A percentile compares a stretch with the other conserved stretches of the same genome.
phyloP scores from a whole-genome alignment of 2,329 filamentous ascomycete species.

The Talaromyces albobiverticillius region DNA sequence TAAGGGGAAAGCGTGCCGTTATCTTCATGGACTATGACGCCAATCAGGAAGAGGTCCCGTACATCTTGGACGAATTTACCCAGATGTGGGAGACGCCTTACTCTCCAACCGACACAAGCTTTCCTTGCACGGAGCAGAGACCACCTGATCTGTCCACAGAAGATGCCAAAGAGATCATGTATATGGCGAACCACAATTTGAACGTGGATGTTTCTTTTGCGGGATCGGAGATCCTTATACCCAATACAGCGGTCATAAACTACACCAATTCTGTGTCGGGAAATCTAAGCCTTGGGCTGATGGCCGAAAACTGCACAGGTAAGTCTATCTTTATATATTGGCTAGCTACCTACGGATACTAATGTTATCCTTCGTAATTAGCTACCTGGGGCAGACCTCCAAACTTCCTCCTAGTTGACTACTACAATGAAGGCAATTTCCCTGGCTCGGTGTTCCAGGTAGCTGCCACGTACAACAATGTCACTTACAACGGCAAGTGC shows the following conservation, averaged over 20 bases:
- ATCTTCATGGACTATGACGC: conserved; percentile 84
- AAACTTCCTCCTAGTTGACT: conserved; percentile 79
- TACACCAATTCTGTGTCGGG: conserved; percentile 67
- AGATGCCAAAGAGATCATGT: conserved; percentile 62
- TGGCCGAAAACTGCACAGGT: conserved; percentile 61
- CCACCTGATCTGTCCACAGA: conserved; percentile 62
- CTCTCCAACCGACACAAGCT: conserved; percentile 64
- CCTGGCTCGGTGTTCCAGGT: conserved; percentile 75
- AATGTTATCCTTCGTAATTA: conserved; percentile 25
- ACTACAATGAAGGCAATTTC: conserved; percentile 70
- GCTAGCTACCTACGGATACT: neutral
- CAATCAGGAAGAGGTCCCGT: conserved; percentile 74
- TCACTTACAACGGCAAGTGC: conserved; percentile 58
- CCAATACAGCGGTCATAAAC: conserved; percentile 67
- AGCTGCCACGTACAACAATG: conserved; percentile 67
- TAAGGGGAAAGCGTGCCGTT: conserved; percentile 67
- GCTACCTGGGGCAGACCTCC: conserved; percentile 64
- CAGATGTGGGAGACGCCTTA: conserved; percentile 93
- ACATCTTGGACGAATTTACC: conserved; percentile 81
- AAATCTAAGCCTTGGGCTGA: conserved; percentile 63
- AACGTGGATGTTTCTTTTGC: conserved; percentile 73
- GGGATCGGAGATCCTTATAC: conserved; percentile 64
- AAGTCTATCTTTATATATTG: conserved; percentile 17
- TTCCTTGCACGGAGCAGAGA: conserved; percentile 76
- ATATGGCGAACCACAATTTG: conserved; percentile 87